These are phyloP conservation scores for Aspergillus tubingensis DNA, from an alignment of 2,329 filamentous ascomycete genomes.

Conservation along the genomic window DNA sequence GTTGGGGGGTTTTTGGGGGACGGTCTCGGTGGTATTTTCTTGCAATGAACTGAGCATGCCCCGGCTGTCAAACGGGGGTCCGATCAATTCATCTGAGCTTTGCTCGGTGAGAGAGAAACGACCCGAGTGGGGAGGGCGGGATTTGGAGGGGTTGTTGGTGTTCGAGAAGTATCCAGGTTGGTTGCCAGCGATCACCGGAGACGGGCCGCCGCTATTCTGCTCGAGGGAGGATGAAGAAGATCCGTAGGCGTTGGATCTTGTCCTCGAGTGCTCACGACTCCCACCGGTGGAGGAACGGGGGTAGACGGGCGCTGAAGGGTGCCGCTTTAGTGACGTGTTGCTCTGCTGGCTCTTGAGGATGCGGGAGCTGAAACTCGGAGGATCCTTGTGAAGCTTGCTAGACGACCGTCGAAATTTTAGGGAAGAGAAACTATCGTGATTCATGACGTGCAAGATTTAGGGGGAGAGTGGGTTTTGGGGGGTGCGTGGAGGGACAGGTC, in stretches of 20 bases:
- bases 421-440: constrained; percentile 38
- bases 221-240: constrained; percentile 53
- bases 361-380: constrained; percentile 44
- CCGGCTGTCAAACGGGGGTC: constrained; percentile 46
- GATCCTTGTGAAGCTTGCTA: constrained; percentile 49
- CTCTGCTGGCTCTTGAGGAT: constrained; percentile 48
- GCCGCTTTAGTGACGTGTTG: constrained; percentile 47
- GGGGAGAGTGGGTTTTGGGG: constrained; percentile 31
- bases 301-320: constrained; percentile 50
- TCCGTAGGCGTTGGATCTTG: constrained; percentile 49
- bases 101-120: constrained; percentile 40
- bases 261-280: constrained; percentile 46
- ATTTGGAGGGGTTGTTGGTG: constrained; percentile 29
- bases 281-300: constrained; percentile 44
- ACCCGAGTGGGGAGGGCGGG: constrained; percentile 36
- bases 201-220: constrained; percentile 43
- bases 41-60: constrained; percentile 48
- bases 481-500: constrained; percentile 24
- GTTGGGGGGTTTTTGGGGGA: constrained; percentile 46
- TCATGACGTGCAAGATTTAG: constrained; percentile 38
- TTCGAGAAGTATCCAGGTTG: constrained; percentile 33
- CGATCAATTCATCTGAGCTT: constrained; percentile 49
- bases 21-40: constrained; percentile 39
- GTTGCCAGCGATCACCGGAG: constrained; percentile 38
- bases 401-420: constrained; percentile 45